phyloP scores from a whole-genome alignment of 2,329 filamentous ascomycete genomes.

The Claviceps africana region DNA sequence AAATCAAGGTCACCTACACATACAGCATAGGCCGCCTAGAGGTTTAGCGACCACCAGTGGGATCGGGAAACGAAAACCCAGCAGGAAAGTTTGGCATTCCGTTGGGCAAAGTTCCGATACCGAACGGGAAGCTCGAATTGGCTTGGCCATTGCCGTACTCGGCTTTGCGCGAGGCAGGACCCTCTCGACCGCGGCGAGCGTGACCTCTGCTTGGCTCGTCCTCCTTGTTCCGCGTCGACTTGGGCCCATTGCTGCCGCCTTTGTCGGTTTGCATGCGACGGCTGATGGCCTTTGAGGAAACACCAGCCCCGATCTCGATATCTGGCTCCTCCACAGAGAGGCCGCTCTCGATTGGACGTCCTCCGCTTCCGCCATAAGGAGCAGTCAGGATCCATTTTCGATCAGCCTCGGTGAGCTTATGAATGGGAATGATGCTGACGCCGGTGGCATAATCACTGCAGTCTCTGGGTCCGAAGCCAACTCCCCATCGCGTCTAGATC shows the following conservation, averaged over 20 bases:
- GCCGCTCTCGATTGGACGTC: conserved; percentile 62
- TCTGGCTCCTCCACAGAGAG: conserved; percentile 94
- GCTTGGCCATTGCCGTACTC: conserved; percentile 11
- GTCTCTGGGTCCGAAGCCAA: conserved; percentile 90
- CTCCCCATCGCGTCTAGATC: conserved; percentile 78
- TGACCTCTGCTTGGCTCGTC: conserved; percentile 17
- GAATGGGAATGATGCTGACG: conserved; percentile 84
- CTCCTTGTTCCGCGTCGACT: conserved; percentile 39
- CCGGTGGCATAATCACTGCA: conserved; percentile 93
- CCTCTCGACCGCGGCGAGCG: conserved; percentile 15
- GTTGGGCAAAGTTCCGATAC: conserved; percentile 25
- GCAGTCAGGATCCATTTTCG: conserved; percentile 94
- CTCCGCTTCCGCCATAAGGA: conserved; percentile 84
- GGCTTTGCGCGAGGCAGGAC: conserved; percentile 6
- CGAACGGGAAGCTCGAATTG: conserved; percentile 22
- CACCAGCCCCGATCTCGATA: conserved; percentile 94
- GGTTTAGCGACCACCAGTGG: conserved; percentile 9
- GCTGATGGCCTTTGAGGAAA: conserved; percentile 79
- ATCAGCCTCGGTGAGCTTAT: conserved; percentile 87
- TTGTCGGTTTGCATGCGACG: conserved; percentile 57
- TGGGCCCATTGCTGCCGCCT: conserved; percentile 49
- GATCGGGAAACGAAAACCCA: conserved; percentile 26
- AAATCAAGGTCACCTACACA: not conserved
- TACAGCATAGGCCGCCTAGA: not conserved
- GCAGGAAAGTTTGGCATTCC: conserved; percentile 29